Evolutionary conservation across 2,329 filamentous ascomycete genomes (phyloP).

Genomic region (Neobulgaria alba): DNA sequence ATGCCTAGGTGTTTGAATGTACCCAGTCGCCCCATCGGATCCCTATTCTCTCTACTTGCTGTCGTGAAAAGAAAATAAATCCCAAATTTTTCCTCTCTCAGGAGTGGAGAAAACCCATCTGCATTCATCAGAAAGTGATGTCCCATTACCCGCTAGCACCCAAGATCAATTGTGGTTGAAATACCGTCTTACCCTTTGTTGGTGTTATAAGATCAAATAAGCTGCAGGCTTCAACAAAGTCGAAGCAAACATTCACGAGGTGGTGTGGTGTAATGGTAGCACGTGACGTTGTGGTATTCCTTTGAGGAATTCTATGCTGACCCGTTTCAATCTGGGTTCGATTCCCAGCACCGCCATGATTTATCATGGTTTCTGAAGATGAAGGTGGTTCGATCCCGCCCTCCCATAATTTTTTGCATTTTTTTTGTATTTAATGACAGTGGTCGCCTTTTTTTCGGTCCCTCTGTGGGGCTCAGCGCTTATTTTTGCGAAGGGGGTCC

Average conservation of each 20-base stretch:
- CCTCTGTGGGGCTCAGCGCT: too few species aligned
- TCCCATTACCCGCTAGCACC: not conserved
- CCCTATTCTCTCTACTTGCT: not conserved
- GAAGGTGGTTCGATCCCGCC: slow-evolving; percentile 21
- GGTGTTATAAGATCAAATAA: slow-evolving; percentile 1
- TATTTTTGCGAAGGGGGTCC: too few species aligned
- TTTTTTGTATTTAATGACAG: slow-evolving; percentile 4
- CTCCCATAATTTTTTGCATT: slow-evolving; percentile 17
- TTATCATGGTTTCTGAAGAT: slow-evolving; percentile 21
- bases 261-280: slow-evolving; percentile 27
- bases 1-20: too few species aligned
- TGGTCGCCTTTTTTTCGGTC: not conserved
- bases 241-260: not conserved
- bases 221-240: too few species aligned
- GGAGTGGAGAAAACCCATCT: not conserved
- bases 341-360: slow-evolving; percentile 29
- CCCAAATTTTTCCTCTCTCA: not conserved
- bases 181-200: not conserved
- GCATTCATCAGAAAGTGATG: too few species aligned
- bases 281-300: slow-evolving; percentile 27
- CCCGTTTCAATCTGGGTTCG: slow-evolving; percentile 30
- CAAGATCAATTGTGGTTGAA: too few species aligned
- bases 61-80: not conserved
- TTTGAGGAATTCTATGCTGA: slow-evolving; percentile 13
- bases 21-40: too few species aligned